A percentile compares a stretch with the other conserved stretches of the same genome.
Evolutionary conservation across 2,329 filamentous ascomycete genomes (phyloP).

Genomic region (Rhynchosporium graminicola): DNA sequence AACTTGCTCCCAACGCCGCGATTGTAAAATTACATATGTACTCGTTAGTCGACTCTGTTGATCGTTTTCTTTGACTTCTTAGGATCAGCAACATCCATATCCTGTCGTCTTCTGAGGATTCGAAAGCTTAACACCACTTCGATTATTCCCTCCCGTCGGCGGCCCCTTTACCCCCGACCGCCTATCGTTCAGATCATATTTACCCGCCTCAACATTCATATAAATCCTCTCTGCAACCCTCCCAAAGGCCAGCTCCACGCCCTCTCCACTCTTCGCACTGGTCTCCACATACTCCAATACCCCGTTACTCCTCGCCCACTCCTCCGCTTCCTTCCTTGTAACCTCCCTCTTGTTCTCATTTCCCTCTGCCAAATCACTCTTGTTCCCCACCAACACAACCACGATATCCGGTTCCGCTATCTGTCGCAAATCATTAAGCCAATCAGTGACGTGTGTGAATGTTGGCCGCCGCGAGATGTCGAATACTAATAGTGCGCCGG

Average conservation of each 20-base stretch:
- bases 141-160: constrained; percentile 48
- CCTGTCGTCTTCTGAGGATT: constrained; percentile 29
- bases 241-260: constrained; percentile 90
- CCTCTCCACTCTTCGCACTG: constrained; percentile 90
- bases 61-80: not conserved
- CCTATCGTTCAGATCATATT: constrained; percentile 89
- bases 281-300: constrained; percentile 96
- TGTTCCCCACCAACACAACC: constrained; percentile 93
- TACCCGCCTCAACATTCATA: constrained; percentile 89
- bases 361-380: constrained; percentile 71
- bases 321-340: constrained; percentile 77
- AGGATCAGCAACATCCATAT: constrained; percentile 36
- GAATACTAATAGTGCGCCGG: constrained; percentile 82
- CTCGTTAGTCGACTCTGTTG: not conserved
- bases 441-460: constrained; percentile 85
- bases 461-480: constrained; percentile 86
- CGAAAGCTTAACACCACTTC: constrained; percentile 48
- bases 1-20: constrained; percentile 28
- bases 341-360: constrained; percentile 73
- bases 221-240: constrained; percentile 95
- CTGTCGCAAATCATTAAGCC: constrained; percentile 90
- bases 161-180: constrained; percentile 86
- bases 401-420: constrained; percentile 96
- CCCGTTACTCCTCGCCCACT: constrained; percentile 84
- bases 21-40: constrained; percentile 27